Evolutionary conservation across 2,329 filamentous ascomycete species (phyloP).

Genomic region (Alternaria consortialis): DNA sequence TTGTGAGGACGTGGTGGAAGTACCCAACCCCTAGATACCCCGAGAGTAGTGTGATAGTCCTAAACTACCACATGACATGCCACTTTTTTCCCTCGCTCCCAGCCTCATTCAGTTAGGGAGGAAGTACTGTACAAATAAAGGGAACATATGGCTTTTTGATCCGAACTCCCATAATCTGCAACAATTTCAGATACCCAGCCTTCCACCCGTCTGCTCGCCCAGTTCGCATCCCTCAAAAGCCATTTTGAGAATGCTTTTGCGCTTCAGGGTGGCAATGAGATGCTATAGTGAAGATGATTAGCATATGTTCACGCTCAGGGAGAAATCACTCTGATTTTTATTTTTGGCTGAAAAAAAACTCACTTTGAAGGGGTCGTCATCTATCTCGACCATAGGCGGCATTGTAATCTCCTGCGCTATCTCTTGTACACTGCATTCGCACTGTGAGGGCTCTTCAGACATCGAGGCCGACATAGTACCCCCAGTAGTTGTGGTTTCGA

Average conservation of each 20-base stretch:
- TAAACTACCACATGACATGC: background rate
- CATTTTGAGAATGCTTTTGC: constrained; percentile 13
- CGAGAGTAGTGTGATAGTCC: too few relatives aligned
- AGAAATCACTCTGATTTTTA: background rate
- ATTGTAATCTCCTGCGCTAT: background rate
- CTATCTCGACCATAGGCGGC: background rate
- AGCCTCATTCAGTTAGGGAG: too few relatives aligned
- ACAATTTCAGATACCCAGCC: background rate
- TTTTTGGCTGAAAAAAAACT: background rate
- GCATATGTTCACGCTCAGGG: background rate
- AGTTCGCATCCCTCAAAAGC: constrained; percentile 8
- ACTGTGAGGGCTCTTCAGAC: background rate
- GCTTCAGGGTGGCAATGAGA: constrained; percentile 15
- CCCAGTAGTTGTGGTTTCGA: background rate
- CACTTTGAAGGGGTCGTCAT: constrained; percentile 22
- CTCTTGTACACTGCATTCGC: background rate
- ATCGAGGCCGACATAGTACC: background rate
- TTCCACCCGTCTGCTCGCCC: background rate
- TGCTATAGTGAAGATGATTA: background rate
- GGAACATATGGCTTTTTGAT: background rate
- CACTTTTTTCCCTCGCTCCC: background rate
- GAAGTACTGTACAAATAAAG: background rate
- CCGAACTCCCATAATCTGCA: background rate
- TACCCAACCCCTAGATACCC: background rate
- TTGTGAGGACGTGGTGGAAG: background rate